Base-by-base conservation (phyloP, 805 yeast genomes). In the Candida ascalaphidarum region DNA sequence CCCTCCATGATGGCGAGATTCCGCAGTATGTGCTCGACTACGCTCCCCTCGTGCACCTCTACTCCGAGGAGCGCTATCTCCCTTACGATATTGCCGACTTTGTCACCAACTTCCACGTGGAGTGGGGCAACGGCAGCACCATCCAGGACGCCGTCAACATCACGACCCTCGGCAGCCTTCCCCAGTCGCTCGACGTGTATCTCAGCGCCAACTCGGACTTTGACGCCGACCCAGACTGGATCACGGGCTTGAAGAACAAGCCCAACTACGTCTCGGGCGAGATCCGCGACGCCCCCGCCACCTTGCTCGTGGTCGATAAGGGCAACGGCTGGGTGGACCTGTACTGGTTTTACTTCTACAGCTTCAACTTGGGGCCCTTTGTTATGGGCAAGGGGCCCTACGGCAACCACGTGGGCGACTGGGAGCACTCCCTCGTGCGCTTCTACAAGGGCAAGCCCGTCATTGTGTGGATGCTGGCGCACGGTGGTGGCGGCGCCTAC, bases 311-410 rank as follows among this genome's bases (percentile, higher is more conserved):
- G 1, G 88, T 83, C 1, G 96, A 89, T 46, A 88, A 86, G 49
- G 96, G 95, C 2, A 81, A 85, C 41, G 95, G 95, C 3, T 78
- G 92, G 84, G 81, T 88, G 0, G 98, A 89, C 50, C 84, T 96
- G 1, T 89, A 73, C 50, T 89, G 97, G 96, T 92, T 89, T 52
- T 88, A 84, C 48, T 89, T 89, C 48, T 89, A 92, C 50, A 80
- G 95, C 2, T 89, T 89, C 61, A 89, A 89, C 49, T 61, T 83
- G 39, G 98, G 98, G 0, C 96, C 98, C 0, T 89, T 78, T 56
- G 96, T 89, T 7, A 86, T 89, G 96, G 97, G 97, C 3, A 71
- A 73, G 21, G 98, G 98, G 0, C 98, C 98, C 0, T 92, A 81
- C 61, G 98, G 98, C 0, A 82, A 89, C 50, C 98, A 89, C 48